phyloP scores from a whole-genome alignment of 441 rosid genomes.

The Brassica hybrid region DNA sequence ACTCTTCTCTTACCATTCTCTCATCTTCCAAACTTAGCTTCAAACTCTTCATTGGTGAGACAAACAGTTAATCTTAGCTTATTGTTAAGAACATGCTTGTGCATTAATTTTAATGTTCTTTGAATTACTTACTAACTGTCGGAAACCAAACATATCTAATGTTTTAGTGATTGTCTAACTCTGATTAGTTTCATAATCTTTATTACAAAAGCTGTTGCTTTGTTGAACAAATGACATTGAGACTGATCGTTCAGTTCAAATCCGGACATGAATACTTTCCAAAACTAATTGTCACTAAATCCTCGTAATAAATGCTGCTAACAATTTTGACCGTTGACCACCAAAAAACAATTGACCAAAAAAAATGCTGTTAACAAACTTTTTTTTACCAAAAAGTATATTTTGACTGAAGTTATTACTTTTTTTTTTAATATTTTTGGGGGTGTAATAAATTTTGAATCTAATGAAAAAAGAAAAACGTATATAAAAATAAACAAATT shows the following conservation, averaged over 20 bases:
- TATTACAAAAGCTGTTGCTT: conserved; percentile 17
- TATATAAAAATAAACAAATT: background rate
- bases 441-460: background rate
- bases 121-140: conserved; percentile 3
- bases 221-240: background rate
- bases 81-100: conserved; percentile 29
- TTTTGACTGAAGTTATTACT: background rate
- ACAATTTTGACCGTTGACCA: background rate
- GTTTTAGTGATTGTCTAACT: background rate
- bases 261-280: background rate
- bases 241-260: background rate
- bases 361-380: no score
- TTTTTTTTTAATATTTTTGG: background rate
- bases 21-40: conserved; percentile 20
- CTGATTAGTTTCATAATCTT: conserved; percentile 12
- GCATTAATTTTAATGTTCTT: conserved; percentile 21
- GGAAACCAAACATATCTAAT: background rate
- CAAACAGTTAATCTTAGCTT: conserved; percentile 28
- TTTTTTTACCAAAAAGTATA: background rate
- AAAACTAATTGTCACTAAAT: background rate
- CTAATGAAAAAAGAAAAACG: background rate
- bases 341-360: no score
- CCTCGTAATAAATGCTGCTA: background rate
- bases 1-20: conserved; percentile 33
- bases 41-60: conserved; percentile 34